Conservation (phyloP, 495 filamentous ascomycete species). For the Choiromyces venosus region DNA sequence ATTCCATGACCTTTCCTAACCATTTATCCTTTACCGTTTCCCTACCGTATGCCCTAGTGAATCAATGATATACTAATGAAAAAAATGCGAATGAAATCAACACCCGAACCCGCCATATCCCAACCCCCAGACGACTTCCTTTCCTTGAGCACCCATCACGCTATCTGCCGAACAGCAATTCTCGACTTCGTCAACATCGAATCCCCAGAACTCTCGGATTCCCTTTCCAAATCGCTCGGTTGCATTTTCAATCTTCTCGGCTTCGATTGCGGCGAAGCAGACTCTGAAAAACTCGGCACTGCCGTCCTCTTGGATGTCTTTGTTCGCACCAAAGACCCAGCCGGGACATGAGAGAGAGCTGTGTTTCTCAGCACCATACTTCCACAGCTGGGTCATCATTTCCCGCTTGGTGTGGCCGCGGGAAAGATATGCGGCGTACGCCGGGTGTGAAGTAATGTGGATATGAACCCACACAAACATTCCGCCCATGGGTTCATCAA, state of each 20-base stretch:
- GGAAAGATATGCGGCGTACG: conserved; percentile 49
- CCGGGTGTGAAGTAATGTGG: conserved; percentile 63
- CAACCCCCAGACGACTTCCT: neutral
- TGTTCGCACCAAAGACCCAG: conserved; percentile 62
- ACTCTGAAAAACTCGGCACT: conserved; percentile 67
- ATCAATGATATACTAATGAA: neutral
- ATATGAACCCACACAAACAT: conserved; percentile 88
- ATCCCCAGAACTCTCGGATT: conserved; percentile 66
- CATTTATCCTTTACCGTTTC: neutral
- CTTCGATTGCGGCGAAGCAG: conserved; percentile 77
- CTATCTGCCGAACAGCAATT: conserved; percentile 42
- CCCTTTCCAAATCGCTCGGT: conserved; percentile 62
- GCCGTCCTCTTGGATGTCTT: conserved; percentile 49
- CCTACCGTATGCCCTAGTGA: neutral
- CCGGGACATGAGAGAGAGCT: conserved; percentile 63
- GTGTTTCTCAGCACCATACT: conserved; percentile 63
- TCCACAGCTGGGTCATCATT: conserved; percentile 57
- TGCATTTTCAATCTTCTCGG: conserved; percentile 57
- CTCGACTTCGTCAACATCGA: conserved; percentile 61
- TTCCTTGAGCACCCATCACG: conserved; percentile 10
- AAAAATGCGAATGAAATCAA: neutral
- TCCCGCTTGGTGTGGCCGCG: conserved; percentile 42
- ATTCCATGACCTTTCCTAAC: neutral
- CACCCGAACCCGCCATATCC: neutral
- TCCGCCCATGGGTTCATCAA: conserved; percentile 73